phyloP scores from a whole-genome alignment of 176 grass and related monocot species.

The Carex kokanica region DNA sequence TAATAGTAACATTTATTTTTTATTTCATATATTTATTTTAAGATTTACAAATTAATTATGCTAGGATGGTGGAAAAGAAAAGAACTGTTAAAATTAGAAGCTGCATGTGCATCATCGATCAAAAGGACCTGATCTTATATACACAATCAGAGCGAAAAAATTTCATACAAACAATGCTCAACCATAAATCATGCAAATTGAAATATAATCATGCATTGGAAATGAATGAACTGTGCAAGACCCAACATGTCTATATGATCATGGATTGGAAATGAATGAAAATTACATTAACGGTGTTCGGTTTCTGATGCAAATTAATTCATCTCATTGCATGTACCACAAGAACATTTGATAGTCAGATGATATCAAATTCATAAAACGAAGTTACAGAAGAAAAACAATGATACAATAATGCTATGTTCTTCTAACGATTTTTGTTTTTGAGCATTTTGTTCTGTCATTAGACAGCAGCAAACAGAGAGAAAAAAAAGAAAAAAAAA shows the following conservation, averaged over 20 bases:
- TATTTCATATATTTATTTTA: not conserved
- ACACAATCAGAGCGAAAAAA: not conserved
- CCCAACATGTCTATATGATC: not conserved
- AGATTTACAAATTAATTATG: not conserved
- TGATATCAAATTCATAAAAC: not conserved
- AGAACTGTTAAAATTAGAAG: not conserved
- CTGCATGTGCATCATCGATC: not conserved
- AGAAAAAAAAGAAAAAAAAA: not conserved
- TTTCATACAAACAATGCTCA: not conserved
- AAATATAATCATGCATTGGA: not conserved
- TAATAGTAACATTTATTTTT: not conserved
- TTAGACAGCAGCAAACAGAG: not conserved
- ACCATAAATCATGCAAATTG: not conserved
- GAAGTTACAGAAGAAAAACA: not conserved
- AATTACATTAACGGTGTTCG: not conserved
- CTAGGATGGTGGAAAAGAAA: not conserved
- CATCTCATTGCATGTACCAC: not conserved
- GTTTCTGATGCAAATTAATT: not conserved
- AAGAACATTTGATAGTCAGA: not conserved
- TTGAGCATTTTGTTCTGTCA: not conserved
- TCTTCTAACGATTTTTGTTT: not conserved
- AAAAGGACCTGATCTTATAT: not conserved
- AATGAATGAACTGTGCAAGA: not conserved
- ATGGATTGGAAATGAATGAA: not conserved
- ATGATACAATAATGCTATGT: not conserved